A percentile compares a stretch with the other conserved stretches of the same genome.
Conservation (phyloP, 2,329 filamentous ascomycete species). For the Madurella fahalii region DNA sequence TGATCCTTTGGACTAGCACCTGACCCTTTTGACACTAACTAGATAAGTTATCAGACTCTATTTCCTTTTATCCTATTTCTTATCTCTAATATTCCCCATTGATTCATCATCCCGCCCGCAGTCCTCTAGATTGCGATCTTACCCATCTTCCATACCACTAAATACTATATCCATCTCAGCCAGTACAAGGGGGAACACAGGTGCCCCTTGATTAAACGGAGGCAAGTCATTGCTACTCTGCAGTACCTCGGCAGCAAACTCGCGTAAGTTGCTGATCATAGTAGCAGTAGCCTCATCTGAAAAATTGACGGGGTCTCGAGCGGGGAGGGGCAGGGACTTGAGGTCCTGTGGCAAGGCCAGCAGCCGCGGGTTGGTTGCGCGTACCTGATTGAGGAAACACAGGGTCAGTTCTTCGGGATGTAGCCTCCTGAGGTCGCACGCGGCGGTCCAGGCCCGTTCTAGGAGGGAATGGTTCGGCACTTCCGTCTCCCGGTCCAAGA, state of each 20-base stretch:
- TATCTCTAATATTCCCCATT: no score
- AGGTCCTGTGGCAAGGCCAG: neutral
- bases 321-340: neutral
- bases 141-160: no score
- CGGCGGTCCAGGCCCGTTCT: neutral
- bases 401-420: neutral
- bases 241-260: neutral
- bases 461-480: neutral
- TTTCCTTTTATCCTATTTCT: no score
- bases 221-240: neutral
- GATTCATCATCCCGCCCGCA: no score
- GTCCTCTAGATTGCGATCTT: no score
- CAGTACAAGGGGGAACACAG: neutral
- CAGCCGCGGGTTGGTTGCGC: slow-evolving; percentile 5
- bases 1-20: no score
- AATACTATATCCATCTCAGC: no score
- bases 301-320: neutral
- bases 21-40: no score
- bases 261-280: neutral
- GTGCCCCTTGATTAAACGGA: neutral
- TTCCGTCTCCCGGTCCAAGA: neutral
- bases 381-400: slow-evolving; percentile 14
- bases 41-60: no score
- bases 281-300: neutral
- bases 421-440: neutral